Conservation (phyloP, 441 rosid genomes). For the Mallotus japonicus region DNA sequence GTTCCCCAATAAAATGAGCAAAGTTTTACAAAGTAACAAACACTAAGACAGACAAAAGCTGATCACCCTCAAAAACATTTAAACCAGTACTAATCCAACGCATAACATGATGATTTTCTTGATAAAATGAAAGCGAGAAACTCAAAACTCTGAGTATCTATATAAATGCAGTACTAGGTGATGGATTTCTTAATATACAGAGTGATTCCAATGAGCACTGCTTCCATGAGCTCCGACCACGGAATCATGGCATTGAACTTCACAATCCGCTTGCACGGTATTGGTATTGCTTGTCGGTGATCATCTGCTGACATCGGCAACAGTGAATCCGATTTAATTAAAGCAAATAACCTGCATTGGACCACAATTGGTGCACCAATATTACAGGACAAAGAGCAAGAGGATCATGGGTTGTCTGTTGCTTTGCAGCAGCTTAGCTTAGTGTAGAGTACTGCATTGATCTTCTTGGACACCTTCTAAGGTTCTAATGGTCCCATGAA, state of each 20-base stretch:
- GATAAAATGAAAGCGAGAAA: conserved; percentile 27
- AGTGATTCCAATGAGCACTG: conserved; percentile 35
- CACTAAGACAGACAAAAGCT: conserved; percentile 43
- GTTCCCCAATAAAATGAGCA: conserved; percentile 32
- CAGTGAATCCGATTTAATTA: conserved; percentile 34
- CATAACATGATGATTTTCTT: conserved; percentile 29
- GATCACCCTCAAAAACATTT: conserved; percentile 29
- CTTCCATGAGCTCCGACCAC: conserved; percentile 51
- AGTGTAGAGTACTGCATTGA: conserved; percentile 30
- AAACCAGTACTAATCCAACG: conserved; percentile 25
- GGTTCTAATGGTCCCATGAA: conserved; percentile 21
- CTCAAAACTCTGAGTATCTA: conserved; percentile 29
- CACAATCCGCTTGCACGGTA: conserved; percentile 34
- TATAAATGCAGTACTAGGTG: conserved; percentile 30
- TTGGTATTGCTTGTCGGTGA: conserved; percentile 31
- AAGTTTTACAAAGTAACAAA: conserved; percentile 24
- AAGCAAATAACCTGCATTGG: conserved; percentile 27
- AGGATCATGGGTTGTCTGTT: conserved; percentile 44
- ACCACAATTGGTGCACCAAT: conserved; percentile 41
- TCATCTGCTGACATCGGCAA: conserved; percentile 40
- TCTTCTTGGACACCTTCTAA: conserved; percentile 22
- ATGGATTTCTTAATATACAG: conserved; percentile 27
- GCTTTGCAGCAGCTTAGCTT: conserved; percentile 37
- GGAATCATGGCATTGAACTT: conserved; percentile 55
- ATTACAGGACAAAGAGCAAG: conserved; percentile 40